Base-by-base conservation (phyloP, 495 filamentous ascomycete species). In the Tuber indicum region DNA sequence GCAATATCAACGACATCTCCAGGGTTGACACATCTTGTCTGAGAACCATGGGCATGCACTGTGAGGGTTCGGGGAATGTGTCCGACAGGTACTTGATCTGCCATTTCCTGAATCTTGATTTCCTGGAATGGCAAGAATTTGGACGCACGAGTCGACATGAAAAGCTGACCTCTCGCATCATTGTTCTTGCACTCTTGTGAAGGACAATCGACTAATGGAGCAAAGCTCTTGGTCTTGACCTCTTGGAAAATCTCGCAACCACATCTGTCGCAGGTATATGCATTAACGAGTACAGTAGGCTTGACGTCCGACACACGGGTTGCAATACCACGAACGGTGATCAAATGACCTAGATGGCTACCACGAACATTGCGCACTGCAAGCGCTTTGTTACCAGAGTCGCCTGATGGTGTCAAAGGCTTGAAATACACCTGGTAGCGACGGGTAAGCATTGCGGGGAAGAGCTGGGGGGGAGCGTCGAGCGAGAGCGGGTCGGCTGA, bases 121-220 rank as follows among this genome's bases (percentile, higher is more conserved):
- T 99, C 96, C 85, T 99, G 96, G 89, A 98, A 99, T 6, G 96
- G 93, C 81, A 97, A 85, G 83, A 98, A 99, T 83, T 98, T 98
- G 45, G 94, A 98, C 0, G 96, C 96, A 77, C 96, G 89, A 1
- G 95, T 97, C 0, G 94, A 97, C 62, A 94, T 90, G 85, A 96
- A 94, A 49, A 99, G 88, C 83, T 98, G 94, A 45, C 96, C 96
- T 84, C 94, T 97, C 76, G 92, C 88, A 84, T 97, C 92, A 85
- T 99, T 98, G 74, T 88, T 88, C 83, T 92, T 89, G 86, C 96
- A 99, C 80, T 97, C 94, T 19, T 91, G 85, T 12, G 95, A 97
- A 41, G 93, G 88, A 84, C 96, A 99, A 81, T 92, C 89, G 5
- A 91, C 88, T 78, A 98, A 88, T 5, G 96, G 96, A 16, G 91